These are phyloP conservation scores for Hemisphaericaspora xylofermentans DNA, from an alignment of 1,139 yeast species.

Conservation along the genomic window DNA sequence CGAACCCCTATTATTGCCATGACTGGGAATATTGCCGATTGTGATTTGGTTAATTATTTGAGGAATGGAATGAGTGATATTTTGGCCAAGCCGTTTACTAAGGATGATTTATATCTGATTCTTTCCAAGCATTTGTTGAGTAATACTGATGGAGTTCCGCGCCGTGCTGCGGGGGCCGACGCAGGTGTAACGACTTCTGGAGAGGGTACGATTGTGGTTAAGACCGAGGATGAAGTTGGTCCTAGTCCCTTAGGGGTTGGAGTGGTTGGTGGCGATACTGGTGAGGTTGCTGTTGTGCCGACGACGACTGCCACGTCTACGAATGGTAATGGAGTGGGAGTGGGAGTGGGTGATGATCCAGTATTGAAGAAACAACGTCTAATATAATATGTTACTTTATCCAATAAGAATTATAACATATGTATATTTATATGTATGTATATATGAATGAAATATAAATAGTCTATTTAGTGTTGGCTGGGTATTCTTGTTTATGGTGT, in stretches of 20 bases:
- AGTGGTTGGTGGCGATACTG: too few relatives aligned
- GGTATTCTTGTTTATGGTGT: too few relatives aligned
- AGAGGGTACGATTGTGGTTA: neutral
- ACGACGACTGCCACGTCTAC: constrained; percentile 4
- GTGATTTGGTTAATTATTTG: constrained; percentile 75
- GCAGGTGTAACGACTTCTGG: neutral
- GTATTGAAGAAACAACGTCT: constrained; percentile 13
- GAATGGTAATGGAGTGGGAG: neutral
- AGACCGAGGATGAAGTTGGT: too few relatives aligned
- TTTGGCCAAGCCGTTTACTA: constrained; percentile 88
- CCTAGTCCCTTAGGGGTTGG: too few relatives aligned
- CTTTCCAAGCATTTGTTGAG: constrained; percentile 62
- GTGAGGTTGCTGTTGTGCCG: too few relatives aligned
- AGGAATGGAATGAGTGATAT: constrained; percentile 92
- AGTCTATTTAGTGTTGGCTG: too few relatives aligned
- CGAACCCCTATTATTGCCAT: constrained; percentile 89
- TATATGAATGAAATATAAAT: neutral
- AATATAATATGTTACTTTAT: constrained; percentile 2
- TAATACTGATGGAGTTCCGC: constrained; percentile 10
- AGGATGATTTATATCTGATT: constrained; percentile 75
- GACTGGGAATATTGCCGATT: constrained; percentile 86
- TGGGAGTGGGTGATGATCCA: constrained; percentile 4
- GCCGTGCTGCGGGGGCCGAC: too few relatives aligned
- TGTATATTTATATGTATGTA: neutral
- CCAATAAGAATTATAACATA: neutral